Conservation (phyloP, 768 basidiomycete species). For the Hypholoma fasciculare region DNA sequence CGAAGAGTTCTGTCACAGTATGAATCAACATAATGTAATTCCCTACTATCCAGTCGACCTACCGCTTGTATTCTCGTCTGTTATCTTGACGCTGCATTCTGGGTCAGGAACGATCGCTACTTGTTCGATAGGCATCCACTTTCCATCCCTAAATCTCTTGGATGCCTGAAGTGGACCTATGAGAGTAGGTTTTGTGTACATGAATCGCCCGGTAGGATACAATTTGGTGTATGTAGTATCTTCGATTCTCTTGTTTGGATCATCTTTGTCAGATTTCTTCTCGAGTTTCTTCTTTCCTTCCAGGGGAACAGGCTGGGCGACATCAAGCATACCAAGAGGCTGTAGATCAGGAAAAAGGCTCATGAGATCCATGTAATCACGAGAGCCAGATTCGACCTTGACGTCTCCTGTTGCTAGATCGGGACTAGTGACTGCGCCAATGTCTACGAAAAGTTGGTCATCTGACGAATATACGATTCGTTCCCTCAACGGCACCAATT, state of each 20-base stretch:
- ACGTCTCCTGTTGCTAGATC: slow-evolving; percentile 13
- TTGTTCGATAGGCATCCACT: slow-evolving; percentile 68
- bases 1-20: slow-evolving; percentile 38
- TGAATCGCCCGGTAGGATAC: slow-evolving; percentile 72
- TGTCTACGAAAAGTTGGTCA: slow-evolving; percentile 50
- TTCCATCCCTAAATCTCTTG: slow-evolving; percentile 65
- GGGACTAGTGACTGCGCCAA: slow-evolving; percentile 36
- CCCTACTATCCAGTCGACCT: slow-evolving; percentile 17
- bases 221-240: slow-evolving; percentile 78
- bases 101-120: slow-evolving; percentile 42
- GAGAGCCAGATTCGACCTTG: slow-evolving; percentile 21
- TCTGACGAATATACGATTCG: slow-evolving; percentile 62
- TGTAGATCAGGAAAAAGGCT: slow-evolving; percentile 87
- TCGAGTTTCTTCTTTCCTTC: slow-evolving; percentile 54
- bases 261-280: slow-evolving; percentile 63
- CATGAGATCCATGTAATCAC: slow-evolving; percentile 40
- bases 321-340: slow-evolving; percentile 55
- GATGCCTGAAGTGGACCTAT: slow-evolving; percentile 84
- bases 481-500: slow-evolving; percentile 58
- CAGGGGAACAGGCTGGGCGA: slow-evolving; percentile 29
- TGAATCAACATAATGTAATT: background rate
- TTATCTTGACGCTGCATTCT: slow-evolving; percentile 37
- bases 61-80: slow-evolving; percentile 57
- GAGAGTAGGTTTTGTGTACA: slow-evolving; percentile 81
- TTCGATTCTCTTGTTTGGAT: slow-evolving; percentile 75